phyloP scores from a whole-genome alignment of 2,329 filamentous ascomycete genomes.

The Aphanoascus verrucosus region DNA sequence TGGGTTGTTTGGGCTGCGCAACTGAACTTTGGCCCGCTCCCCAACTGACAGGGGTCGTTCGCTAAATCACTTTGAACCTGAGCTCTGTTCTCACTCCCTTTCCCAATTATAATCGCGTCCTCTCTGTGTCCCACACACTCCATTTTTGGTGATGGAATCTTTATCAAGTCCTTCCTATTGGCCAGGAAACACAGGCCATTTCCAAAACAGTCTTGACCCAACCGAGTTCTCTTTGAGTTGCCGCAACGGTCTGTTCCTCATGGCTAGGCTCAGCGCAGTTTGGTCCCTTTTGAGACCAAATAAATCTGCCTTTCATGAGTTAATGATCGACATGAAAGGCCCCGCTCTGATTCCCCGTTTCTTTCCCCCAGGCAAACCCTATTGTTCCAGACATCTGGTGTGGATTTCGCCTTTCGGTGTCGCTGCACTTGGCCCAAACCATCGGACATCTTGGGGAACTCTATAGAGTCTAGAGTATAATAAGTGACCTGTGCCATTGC shows the following conservation, averaged over 20 bases:
- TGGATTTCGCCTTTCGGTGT: constrained; percentile 7
- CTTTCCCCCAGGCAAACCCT: constrained; percentile 10
- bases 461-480: constrained; percentile 4
- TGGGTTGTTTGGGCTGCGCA: constrained; percentile 13
- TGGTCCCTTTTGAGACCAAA: constrained; percentile 5
- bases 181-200: constrained; percentile 6
- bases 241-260: constrained; percentile 6
- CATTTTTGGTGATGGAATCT: constrained; percentile 9
- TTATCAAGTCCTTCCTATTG: constrained; percentile 6
- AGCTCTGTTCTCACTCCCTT: constrained; percentile 1
- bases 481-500: constrained; percentile 7
- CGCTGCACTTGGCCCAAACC: constrained; percentile 9
- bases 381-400: constrained; percentile 12
- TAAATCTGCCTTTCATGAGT: constrained; percentile 6
- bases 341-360: constrained; percentile 2
- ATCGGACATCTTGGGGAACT: constrained; percentile 4
- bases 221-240: constrained; percentile 8
- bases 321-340: constrained; percentile 12
- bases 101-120: neutral
- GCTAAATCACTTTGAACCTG: constrained; percentile 9
- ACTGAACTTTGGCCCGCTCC: constrained; percentile 10
- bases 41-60: constrained; percentile 8
- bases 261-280: constrained; percentile 6
- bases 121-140: constrained; percentile 7
- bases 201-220: constrained; percentile 9